These are phyloP conservation scores for Emiliania huxleyi DNA, from an alignment of 78 protist genomes.

Conservation along the genomic window DNA sequence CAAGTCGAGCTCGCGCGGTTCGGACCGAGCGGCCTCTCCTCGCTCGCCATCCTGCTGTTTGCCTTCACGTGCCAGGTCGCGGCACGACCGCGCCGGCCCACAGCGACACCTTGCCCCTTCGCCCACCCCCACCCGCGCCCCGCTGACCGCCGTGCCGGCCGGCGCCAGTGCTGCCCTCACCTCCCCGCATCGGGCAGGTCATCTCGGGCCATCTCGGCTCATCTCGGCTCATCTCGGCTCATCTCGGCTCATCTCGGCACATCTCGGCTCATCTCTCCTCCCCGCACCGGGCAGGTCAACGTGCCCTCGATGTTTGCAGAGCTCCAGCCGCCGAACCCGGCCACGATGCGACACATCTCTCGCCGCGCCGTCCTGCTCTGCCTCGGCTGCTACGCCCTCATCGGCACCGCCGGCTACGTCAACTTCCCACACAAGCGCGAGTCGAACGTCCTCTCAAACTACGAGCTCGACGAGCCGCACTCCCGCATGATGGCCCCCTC, in stretches of 20 bases:
- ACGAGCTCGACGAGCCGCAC: not conserved
- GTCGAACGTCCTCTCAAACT: not conserved
- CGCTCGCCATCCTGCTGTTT: not conserved
- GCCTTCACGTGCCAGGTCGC: slow-evolving; percentile 15
- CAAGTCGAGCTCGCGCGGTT: too few species aligned
- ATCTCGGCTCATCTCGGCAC: too few species aligned
- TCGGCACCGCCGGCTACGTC: not conserved
- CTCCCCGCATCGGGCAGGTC: too few species aligned
- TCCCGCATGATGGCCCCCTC: not conserved
- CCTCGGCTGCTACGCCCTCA: not conserved
- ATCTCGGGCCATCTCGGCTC: too few species aligned
- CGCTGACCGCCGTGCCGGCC: too few species aligned
- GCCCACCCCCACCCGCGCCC: too few species aligned
- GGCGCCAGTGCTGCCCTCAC: too few species aligned
- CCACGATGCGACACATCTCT: not conserved
- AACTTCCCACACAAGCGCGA: not conserved
- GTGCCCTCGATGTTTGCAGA: not conserved
- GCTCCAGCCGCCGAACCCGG: not conserved
- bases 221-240: too few species aligned
- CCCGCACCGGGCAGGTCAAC: too few species aligned
- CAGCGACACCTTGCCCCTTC: too few species aligned
- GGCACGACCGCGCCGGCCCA: too few species aligned
- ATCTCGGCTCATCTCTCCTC: too few species aligned
- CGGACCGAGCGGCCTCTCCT: not conserved
- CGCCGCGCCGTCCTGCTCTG: not conserved